Conservation (phyloP, 176 grass and related monocot genomes). For the Guadua angustifolia region DNA sequence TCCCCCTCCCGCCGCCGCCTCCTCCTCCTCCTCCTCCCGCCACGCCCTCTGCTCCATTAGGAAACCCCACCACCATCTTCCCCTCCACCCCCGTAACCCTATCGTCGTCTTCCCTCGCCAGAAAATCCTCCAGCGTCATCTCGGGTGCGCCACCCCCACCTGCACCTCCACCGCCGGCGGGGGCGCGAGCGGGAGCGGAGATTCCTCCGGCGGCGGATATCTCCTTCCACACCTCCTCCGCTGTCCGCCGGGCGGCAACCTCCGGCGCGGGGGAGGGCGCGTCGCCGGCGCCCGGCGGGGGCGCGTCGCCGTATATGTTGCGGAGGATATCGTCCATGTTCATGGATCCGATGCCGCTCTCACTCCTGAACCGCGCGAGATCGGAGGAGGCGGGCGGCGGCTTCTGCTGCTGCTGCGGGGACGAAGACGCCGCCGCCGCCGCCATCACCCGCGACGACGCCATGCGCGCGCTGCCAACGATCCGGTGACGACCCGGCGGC, state of each 20-base stretch:
- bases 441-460: conserved; percentile 78
- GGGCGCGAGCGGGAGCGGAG: conserved; percentile 17
- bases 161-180: conserved; percentile 1
- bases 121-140: conserved; percentile 97
- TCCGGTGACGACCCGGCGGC: conserved; percentile 13
- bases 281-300: conserved; percentile 27
- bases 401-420: conserved; percentile 39
- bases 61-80: conserved; percentile 46
- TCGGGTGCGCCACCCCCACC: conserved; percentile 31
- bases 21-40: conserved; percentile 17
- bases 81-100: conserved; percentile 34
- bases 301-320: conserved; percentile 59
- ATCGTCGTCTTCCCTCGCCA: conserved; percentile 67
- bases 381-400: conserved; percentile 43
- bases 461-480: conserved; percentile 37
- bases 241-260: conserved; percentile 44
- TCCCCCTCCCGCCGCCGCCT: conserved; percentile 45
- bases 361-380: conserved; percentile 52
- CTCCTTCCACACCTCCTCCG: conserved; percentile 89
- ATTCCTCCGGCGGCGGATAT: conserved; percentile 57
- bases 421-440: conserved; percentile 36
- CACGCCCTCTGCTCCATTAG: conserved; percentile 4
- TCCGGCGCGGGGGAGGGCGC: conserved; percentile 23
- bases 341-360: conserved; percentile 80
- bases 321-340: conserved; percentile 92